Evolutionary conservation across 2,329 filamentous ascomycete species (phyloP).

Genomic region (Calonectria crousiana): DNA sequence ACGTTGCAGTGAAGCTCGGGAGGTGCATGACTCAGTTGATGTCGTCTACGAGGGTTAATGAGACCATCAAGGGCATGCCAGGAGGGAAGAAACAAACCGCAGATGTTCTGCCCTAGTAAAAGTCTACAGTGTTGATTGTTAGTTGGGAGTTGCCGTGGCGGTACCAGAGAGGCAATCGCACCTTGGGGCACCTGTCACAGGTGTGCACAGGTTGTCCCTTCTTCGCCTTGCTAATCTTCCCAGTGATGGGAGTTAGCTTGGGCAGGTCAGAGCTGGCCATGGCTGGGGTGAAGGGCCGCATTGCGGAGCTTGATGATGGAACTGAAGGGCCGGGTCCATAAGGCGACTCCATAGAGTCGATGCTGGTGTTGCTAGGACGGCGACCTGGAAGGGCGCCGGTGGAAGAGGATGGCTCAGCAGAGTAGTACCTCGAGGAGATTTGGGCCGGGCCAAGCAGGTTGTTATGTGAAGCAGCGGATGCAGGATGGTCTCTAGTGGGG

Average conservation of each 20-base stretch:
- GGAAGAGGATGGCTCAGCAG: constrained; percentile 41
- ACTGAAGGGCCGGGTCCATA: constrained; percentile 44
- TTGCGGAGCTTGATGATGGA: constrained; percentile 44
- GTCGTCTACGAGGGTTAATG: constrained; percentile 59
- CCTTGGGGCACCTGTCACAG: constrained; percentile 67
- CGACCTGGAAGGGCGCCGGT: constrained; percentile 47
- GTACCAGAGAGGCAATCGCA: constrained; percentile 42
- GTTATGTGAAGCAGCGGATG: constrained; percentile 48
- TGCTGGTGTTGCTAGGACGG: constrained; percentile 60
- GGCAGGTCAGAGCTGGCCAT: constrained; percentile 53
- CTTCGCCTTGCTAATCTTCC: constrained; percentile 68
- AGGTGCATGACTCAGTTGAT: constrained; percentile 70
- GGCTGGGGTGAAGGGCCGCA: constrained; percentile 56
- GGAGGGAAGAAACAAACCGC: constrained; percentile 56
- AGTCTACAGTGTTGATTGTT: constrained; percentile 55
- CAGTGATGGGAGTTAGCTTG: constrained; percentile 68
- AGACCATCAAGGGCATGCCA: background rate
- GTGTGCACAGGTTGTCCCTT: constrained; percentile 70
- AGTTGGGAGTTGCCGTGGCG: constrained; percentile 5
- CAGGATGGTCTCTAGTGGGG: constrained; percentile 49
- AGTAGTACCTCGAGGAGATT: constrained; percentile 43
- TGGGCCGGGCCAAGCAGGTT: constrained; percentile 52
- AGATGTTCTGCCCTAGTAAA: constrained; percentile 74
- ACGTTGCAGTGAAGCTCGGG: constrained; percentile 65
- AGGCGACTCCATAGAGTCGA: constrained; percentile 62